Base-by-base conservation (phyloP, 2,329 filamentous ascomycete species). In the Leptosphaerulina australis region DNA sequence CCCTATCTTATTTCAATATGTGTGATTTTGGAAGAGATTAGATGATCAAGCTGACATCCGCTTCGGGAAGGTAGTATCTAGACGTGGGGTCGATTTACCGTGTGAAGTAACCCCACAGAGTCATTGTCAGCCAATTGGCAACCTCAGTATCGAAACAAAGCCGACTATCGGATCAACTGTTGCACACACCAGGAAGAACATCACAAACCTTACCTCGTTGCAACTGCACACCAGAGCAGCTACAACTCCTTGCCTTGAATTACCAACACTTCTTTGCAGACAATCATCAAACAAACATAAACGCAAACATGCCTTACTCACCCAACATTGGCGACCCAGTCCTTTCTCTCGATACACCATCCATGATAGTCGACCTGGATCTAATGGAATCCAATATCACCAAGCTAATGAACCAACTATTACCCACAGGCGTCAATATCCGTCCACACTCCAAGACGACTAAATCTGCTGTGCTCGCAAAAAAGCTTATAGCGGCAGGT, bases 361-460 rank as follows among this genome's bases (percentile, higher is more conserved):
- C 79, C 43, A 82, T 83, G 79, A 74, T 83, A 34, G 80, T 81
- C 35, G 76, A 82, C 41, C 73, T 82, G 8, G 74, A 78, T 47
- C 64, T 79, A 3, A 80, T 81, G 77, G 78, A 82, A 50, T 55
- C 67, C 55, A 82, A 82, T 63, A 77, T 82, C 55, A 53, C 68
- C 9, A 79, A 76, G 25, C 71, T 82, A 9, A 75, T 81, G 63
- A 59, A 62, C 10, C 69, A 66, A 6, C 75, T 82, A 0, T 68
- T 79, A 0, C 77, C 79, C 5, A 77, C 76, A 0, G 77, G 77
- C 0, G 58, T 76, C 17, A 64, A 68, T 44, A 77, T 81, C 53
- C 75, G 79, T 2, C 79, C 79, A 0, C 79, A 82, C 45, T 72
- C 79, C n/a, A 82, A 82, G 58, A 82, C 79, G 4, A 81, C 77